phyloP scores from a whole-genome alignment of 768 basidiomycete species.

The Boletus patriciae region DNA sequence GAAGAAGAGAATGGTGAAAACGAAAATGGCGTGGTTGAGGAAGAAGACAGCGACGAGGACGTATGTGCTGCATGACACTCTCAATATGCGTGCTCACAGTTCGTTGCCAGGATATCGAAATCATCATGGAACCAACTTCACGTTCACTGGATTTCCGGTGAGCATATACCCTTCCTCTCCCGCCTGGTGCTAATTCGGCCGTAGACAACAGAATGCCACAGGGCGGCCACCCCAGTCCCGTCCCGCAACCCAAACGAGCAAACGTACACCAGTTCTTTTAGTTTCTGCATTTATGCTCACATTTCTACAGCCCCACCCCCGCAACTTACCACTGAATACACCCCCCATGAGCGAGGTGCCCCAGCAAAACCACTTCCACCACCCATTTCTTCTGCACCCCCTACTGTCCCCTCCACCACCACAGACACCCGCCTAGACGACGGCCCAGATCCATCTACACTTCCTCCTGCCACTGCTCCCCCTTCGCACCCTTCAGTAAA shows the following conservation, averaged over 20 bases:
- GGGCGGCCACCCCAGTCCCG: constrained; percentile 34
- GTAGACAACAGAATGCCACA: constrained; percentile 38
- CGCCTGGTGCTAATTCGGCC: not conserved
- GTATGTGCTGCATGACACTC: constrained; percentile 33
- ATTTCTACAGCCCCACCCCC: constrained; percentile 40
- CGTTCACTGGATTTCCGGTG: constrained; percentile 78
- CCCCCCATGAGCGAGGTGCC: constrained; percentile 64
- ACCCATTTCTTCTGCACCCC: constrained; percentile 22
- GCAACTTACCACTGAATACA: constrained; percentile 80
- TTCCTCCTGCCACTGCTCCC: constrained; percentile 69
- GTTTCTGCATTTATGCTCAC: constrained; percentile 7
- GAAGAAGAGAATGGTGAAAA: constrained; percentile 29
- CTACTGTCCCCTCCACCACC: constrained; percentile 19
- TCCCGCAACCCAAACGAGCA: constrained; percentile 34
- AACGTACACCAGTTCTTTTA: constrained; percentile 20
- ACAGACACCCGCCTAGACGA: constrained; percentile 38
- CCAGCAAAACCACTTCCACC: constrained; percentile 31
- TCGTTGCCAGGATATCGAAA: constrained; percentile 71
- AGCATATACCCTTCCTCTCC: constrained; percentile 12
- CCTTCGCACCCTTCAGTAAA: constrained; percentile 81
- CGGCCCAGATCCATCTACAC: constrained; percentile 60
- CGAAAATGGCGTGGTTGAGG: constrained; percentile 44
- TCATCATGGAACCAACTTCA: constrained; percentile 80
- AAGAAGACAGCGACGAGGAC: constrained; percentile 47
- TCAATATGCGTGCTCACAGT: constrained; percentile 5